A percentile compares a stretch with the other conserved stretches of the same genome.
Conservation (phyloP, 2,329 filamentous ascomycete genomes). For the Pyricularia pennisetigena region DNA sequence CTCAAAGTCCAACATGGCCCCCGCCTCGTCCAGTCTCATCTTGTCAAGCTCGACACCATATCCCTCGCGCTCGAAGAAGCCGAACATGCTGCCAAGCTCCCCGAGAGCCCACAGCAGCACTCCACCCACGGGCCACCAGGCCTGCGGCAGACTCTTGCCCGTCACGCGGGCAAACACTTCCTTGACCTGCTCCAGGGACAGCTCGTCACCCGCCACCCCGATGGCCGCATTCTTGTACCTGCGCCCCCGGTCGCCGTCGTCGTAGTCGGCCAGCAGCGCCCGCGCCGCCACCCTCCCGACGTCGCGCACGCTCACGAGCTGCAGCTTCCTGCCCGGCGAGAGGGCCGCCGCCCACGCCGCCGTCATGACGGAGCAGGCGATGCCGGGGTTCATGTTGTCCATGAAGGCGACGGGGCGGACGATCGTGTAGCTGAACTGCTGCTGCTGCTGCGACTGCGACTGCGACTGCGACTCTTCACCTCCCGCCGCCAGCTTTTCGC, state of each 20-base stretch:
- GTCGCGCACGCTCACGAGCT: constrained; percentile 26
- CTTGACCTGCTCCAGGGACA: constrained; percentile 22
- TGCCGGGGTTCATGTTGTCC: constrained; percentile 26
- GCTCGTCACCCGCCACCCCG: constrained; percentile 21
- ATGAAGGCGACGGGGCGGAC: constrained; percentile 29
- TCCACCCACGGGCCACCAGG: constrained; percentile 19
- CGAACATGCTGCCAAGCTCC: constrained; percentile 24
- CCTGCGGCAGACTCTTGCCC: constrained; percentile 19
- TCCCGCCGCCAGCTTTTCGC: constrained; percentile 20
- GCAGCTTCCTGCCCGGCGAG: constrained; percentile 19
- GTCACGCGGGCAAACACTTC: constrained; percentile 16
- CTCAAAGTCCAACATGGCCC: constrained; percentile 22
- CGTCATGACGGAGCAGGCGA: constrained; percentile 18
- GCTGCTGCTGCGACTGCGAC: constrained; percentile 9
- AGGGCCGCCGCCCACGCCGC: constrained; percentile 20
- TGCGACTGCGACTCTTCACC: constrained; percentile 2
- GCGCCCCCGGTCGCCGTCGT: constrained; percentile 14
- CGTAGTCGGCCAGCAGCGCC: constrained; percentile 14
- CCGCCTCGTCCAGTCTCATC: constrained; percentile 17
- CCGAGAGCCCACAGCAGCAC: constrained; percentile 17
- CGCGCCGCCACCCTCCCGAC: constrained; percentile 25
- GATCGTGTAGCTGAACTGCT: constrained; percentile 24
- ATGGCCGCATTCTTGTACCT: constrained; percentile 21
- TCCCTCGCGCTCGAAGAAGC: constrained; percentile 26
- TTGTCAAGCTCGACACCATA: constrained; percentile 26